Evolutionary conservation across 306 rosid genomes (phyloP).

Genomic region (Lathyrus sativus): DNA sequence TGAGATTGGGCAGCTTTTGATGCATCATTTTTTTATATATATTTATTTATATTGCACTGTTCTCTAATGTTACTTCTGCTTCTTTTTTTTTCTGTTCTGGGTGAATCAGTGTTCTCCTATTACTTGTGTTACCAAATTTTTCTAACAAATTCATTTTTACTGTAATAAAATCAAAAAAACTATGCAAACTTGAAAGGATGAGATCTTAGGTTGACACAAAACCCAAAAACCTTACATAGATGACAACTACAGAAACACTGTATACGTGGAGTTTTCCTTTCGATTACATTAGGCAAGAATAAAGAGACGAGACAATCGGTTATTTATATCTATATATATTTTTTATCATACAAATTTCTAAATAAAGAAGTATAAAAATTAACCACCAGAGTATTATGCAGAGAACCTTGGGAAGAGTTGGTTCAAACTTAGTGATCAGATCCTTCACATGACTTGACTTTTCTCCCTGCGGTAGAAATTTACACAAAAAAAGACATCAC

Average conservation of each 20-base stretch:
- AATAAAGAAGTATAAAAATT: slow-evolving; percentile 32
- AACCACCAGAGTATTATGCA: slow-evolving; percentile 52
- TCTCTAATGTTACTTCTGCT: background rate
- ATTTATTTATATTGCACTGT: slow-evolving; percentile 11
- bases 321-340: background rate
- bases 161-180: slow-evolving; percentile 11
- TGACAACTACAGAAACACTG: slow-evolving; percentile 13
- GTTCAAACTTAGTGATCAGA: slow-evolving; percentile 63
- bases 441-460: slow-evolving; percentile 66
- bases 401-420: slow-evolving; percentile 81
- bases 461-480: slow-evolving; percentile 56
- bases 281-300: slow-evolving; percentile 18
- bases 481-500: slow-evolving; percentile 20
- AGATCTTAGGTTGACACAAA: slow-evolving; percentile 10
- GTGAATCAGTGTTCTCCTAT: slow-evolving; percentile 5
- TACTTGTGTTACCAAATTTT: background rate
- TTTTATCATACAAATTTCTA: slow-evolving; percentile 10
- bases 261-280: background rate
- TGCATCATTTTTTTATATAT: background rate
- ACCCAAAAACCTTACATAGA: slow-evolving; percentile 17
- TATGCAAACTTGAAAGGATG: slow-evolving; percentile 3
- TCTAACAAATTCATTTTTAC: slow-evolving; percentile 14
- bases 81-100: slow-evolving; percentile 1
- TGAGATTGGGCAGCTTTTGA: slow-evolving; percentile 18
- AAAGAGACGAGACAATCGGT: slow-evolving; percentile 16